phyloP scores from a whole-genome alignment of 2,329 filamentous ascomycete species.

The Trichothecium roseum region DNA sequence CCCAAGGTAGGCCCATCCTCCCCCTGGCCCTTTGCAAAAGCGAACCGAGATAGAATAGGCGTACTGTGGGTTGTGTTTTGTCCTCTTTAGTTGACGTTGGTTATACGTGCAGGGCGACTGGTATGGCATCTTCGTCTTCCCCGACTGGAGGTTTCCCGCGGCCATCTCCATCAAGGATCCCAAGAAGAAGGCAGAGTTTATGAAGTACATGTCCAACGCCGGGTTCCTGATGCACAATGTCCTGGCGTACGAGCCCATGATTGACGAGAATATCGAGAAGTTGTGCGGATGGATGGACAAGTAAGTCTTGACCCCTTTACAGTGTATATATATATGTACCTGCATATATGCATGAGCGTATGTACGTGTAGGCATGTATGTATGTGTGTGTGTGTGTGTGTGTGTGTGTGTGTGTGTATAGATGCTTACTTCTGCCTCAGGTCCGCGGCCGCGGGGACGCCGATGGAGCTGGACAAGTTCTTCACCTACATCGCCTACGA shows the following conservation, averaged over 20 bases:
- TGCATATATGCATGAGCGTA: too few relatives aligned
- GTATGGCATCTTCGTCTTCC: slow-evolving; percentile 7
- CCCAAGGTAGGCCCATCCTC: slow-evolving; percentile 6
- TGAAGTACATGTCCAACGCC: slow-evolving; percentile 5
- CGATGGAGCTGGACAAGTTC: slow-evolving; percentile 7
- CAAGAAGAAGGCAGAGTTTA: slow-evolving; percentile 4
- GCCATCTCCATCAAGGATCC: slow-evolving; percentile 7
- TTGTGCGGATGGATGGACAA: slow-evolving; percentile 4
- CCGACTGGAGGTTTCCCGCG: slow-evolving; percentile 7
- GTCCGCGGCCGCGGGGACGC: background rate
- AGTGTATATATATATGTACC: too few relatives aligned
- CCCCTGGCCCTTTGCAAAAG: too few relatives aligned
- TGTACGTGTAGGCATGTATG: too few relatives aligned
- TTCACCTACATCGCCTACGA: slow-evolving; percentile 8
- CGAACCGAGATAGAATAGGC: too few relatives aligned
- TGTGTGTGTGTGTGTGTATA: too few relatives aligned
- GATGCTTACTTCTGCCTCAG: too few relatives aligned
- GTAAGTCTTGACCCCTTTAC: background rate
- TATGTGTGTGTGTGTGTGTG: too few relatives aligned
- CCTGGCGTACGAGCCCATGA: slow-evolving; percentile 4
- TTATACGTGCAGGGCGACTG: slow-evolving; percentile 7
- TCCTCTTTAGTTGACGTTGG: too few relatives aligned
- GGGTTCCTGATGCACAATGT: slow-evolving; percentile 5
- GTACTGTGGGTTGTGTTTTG: too few relatives aligned
- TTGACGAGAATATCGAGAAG: slow-evolving; percentile 4